Evolutionary conservation across 2,329 filamentous ascomycete genomes (phyloP).

Genomic region (Diaporthe eres): DNA sequence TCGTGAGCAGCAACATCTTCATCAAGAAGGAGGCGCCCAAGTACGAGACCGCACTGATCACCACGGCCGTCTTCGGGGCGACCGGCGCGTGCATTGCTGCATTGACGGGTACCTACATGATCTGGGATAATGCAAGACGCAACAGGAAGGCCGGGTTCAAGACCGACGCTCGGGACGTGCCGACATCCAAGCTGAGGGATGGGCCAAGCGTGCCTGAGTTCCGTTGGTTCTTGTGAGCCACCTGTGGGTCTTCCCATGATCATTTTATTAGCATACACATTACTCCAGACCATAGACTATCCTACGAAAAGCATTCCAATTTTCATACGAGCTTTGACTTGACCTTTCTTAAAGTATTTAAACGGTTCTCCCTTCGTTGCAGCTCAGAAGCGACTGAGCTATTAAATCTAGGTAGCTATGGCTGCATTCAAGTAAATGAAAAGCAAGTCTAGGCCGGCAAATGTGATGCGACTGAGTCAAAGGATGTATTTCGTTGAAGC

Average conservation of each 20-base stretch:
- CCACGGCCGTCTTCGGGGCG: slow-evolving; percentile 75
- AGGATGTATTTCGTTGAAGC: too few relatives aligned
- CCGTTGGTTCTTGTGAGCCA: slow-evolving; percentile 66
- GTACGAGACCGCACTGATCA: slow-evolving; percentile 76
- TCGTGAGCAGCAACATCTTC: slow-evolving; percentile 79
- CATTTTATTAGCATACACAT: not conserved
- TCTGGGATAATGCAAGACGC: slow-evolving; percentile 73
- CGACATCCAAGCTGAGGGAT: slow-evolving; percentile 68
- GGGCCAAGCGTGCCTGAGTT: slow-evolving; percentile 68
- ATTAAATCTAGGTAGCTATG: too few relatives aligned
- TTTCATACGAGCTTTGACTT: not conserved
- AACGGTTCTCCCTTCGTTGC: not conserved
- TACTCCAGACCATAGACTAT: not conserved
- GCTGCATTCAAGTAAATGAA: too few relatives aligned
- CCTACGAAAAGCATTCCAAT: not conserved
- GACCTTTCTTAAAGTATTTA: not conserved
- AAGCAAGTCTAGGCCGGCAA: too few relatives aligned
- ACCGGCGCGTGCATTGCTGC: slow-evolving; percentile 68
- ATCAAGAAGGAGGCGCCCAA: slow-evolving; percentile 71
- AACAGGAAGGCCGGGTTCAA: slow-evolving; percentile 69
- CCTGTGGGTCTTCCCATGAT: too few relatives aligned
- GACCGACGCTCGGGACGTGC: slow-evolving; percentile 68
- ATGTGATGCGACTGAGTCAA: too few relatives aligned
- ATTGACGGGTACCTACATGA: slow-evolving; percentile 74
- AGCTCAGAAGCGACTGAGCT: too few relatives aligned